Evolutionary conservation across 176 grass and related monocot species (phyloP), one percentile per base, ranked within the genome.

Genomic region (Cocos nucifera): DNA sequence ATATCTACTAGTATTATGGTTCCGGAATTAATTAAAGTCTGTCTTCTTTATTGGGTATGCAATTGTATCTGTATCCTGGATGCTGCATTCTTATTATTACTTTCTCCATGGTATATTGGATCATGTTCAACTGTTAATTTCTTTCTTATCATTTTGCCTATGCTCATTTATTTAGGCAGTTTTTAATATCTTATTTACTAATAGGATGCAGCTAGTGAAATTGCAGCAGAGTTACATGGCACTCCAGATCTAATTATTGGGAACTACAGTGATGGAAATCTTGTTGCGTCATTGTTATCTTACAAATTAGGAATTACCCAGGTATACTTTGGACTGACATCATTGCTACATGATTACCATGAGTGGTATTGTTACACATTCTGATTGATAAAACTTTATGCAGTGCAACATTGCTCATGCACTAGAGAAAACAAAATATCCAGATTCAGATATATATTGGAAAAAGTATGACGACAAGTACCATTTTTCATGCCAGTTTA

Each of bases 401-500:
- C 73, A 97, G 92, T 97, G 92, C 69, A 91, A 87, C 67, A 97
- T 97, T 75, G 92, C 92, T 64, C 92, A 91, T 90, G 92, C 87
- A 56, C 69, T 97, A 26, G 92, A 97, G 54, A 97, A 97, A 77
- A 91, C 92, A 48, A 97, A 97, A 71, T 97, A 97, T 80, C 87
- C 87, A 51, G 76, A 97, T 72, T 97, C 92, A 21, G 87, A 97
- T 50, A 97, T 91, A 59, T 97, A 85, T 35, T 91, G 92, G 87
- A 91, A 80, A 62, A 91, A 90, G 9, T 97, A 77, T 1, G 87
- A 91, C 6, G 79, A 91, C 58, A 88, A 91, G 66, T 97, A 91
- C 57, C 80, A 91, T 77, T 97, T 91, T 62, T 97, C 92, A 20
- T 97, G 92, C 80, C 92, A 97, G 63, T 97, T 97, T 65, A 97